phyloP scores from a whole-genome alignment of 2,329 filamentous ascomycete species.

The Tolypocladium endophyticum region DNA sequence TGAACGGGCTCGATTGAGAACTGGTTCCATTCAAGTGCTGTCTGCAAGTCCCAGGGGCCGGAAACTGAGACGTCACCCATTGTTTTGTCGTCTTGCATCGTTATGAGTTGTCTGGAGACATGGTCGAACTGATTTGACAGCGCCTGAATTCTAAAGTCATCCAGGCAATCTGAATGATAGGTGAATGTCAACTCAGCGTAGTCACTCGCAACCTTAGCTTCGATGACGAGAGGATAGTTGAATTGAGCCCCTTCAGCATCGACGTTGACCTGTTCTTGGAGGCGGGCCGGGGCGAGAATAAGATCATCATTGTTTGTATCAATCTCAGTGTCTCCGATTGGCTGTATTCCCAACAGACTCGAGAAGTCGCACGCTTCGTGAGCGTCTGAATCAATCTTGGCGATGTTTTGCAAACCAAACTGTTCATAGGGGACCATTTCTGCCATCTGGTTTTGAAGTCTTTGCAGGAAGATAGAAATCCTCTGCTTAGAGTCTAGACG shows the following conservation, averaged over 20 bases:
- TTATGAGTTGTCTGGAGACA: background rate
- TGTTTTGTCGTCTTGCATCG: background rate
- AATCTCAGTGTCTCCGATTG: background rate
- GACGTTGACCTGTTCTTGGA: background rate
- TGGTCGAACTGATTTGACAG: background rate
- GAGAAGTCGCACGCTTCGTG: background rate
- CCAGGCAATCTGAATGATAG: background rate
- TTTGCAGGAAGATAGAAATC: background rate
- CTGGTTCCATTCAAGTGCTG: too few relatives aligned
- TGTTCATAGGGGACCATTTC: slow-evolving; percentile 2
- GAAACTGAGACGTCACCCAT: background rate
- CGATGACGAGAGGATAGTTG: slow-evolving; percentile 4
- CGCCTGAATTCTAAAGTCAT: background rate
- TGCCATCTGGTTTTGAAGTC: slow-evolving; percentile 4
- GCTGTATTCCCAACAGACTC: background rate
- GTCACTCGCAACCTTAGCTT: background rate
- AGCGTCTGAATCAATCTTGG: background rate
- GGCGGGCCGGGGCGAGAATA: background rate
- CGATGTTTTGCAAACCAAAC: background rate
- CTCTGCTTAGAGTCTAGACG: background rate
- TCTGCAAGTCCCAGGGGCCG: background rate
- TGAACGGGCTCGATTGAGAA: too few relatives aligned
- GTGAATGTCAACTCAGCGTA: background rate
- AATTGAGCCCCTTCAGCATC: background rate
- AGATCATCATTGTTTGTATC: background rate